Conservation (phyloP, 768 basidiomycete species). For the Pleurotus eryngii region DNA sequence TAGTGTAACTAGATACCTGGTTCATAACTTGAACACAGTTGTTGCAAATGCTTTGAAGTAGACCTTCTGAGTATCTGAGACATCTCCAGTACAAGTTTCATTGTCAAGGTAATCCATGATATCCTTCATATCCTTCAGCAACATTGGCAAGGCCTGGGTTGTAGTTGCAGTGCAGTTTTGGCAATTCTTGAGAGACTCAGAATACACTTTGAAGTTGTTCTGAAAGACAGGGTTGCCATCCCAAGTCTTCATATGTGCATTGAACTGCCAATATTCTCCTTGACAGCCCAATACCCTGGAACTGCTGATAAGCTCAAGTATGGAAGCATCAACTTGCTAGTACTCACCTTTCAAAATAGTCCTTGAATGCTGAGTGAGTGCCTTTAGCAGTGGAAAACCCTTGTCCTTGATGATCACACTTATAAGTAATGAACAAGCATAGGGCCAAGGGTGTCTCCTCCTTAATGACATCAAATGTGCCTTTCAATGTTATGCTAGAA, state of each 20-base stretch:
- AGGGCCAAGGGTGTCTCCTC: slow-evolving; percentile 12
- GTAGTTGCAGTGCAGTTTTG: slow-evolving; percentile 7
- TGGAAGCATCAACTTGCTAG: too few species aligned
- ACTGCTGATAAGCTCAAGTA: too few species aligned
- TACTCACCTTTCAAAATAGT: slow-evolving; percentile 15
- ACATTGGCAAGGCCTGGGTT: slow-evolving; percentile 8
- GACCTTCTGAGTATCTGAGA: slow-evolving; percentile 7
- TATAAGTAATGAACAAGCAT: slow-evolving; percentile 14
- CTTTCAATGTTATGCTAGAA: not conserved
- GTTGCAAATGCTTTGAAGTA: slow-evolving; percentile 17
- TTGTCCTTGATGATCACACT: slow-evolving; percentile 14
- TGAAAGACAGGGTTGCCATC: slow-evolving; percentile 19
- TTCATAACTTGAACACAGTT: slow-evolving; percentile 16
- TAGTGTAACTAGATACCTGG: not conserved
- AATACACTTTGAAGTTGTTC: slow-evolving; percentile 7
- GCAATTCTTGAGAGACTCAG: slow-evolving; percentile 6
- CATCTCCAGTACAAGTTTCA: not conserved
- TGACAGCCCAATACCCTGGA: slow-evolving; percentile 13
- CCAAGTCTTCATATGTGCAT: slow-evolving; percentile 10
- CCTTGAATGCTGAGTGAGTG: slow-evolving; percentile 13
- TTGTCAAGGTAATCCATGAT: slow-evolving; percentile 7
- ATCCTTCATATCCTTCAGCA: slow-evolving; percentile 4
- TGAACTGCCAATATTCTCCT: slow-evolving; percentile 16
- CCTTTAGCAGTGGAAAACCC: slow-evolving; percentile 15
- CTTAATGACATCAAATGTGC: slow-evolving; percentile 13